Evolutionary conservation across 768 basidiomycete species (phyloP).

Genomic region (Agrocybe praecox): DNA sequence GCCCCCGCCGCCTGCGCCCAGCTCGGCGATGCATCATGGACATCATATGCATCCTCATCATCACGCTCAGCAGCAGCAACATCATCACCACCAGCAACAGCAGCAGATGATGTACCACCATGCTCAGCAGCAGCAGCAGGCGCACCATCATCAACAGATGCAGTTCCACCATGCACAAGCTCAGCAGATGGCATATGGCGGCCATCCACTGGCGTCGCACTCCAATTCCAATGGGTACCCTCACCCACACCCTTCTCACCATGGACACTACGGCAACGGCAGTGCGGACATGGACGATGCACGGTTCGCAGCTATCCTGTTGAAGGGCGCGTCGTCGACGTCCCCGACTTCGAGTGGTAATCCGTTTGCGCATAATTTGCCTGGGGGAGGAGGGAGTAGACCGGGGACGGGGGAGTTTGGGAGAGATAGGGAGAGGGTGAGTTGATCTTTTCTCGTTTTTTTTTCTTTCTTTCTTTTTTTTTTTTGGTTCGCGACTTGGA

Average conservation of each 20-base stretch:
- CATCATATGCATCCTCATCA: constrained; percentile 6
- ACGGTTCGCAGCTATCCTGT: no score
- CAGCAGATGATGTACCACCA: background rate
- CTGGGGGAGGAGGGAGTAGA: constrained; percentile 7
- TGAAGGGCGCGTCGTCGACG: constrained; percentile 3
- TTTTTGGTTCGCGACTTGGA: no score
- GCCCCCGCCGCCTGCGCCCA: background rate
- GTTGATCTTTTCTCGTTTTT: background rate
- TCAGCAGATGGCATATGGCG: background rate
- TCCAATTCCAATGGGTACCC: no score
- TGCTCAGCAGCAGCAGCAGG: constrained; percentile 11
- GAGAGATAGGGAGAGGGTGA: background rate
- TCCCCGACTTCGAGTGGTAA: constrained; percentile 4
- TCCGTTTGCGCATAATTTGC: constrained; percentile 37
- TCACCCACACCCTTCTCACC: no score
- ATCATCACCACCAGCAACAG: constrained; percentile 3
- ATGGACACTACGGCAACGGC: no score
- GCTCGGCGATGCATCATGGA: constrained; percentile 6
- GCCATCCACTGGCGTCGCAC: no score
- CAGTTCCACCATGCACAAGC: constrained; percentile 3
- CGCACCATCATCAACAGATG: background rate
- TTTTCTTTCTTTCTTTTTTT: background rate
- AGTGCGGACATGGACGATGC: constrained; percentile 32
- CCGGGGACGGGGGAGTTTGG: constrained; percentile 4
- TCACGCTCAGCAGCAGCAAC: constrained; percentile 4